Evolutionary conservation across 768 basidiomycete genomes (phyloP), one percentile per base, ranked within the genome.

Genomic region (Pleurotus tuber-regium): DNA sequence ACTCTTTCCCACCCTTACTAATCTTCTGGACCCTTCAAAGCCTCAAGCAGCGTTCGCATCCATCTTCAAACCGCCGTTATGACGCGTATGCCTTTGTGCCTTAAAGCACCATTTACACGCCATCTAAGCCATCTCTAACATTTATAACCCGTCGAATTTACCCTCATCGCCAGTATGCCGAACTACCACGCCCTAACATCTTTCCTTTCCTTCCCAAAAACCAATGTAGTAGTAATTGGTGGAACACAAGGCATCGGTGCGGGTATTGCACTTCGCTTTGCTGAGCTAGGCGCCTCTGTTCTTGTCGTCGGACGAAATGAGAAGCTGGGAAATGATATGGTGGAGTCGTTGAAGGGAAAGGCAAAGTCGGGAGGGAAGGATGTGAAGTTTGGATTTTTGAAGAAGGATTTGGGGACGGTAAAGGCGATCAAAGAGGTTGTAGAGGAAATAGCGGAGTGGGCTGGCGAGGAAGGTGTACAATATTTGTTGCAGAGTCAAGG

Each of bases 191-290:
- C 23, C 1, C 23, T 19, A 9, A 42, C 41, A 3, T 42, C 41
- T 9, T 5, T 10, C 10, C 18, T 42, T 16, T 9, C 11, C 41
- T 25, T 42, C 8, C 7, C 41, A 8, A 25, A 25, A 19, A 24
- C 10, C 41, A 42, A 42, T 18, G 41, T 42, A 19, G 41, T 42
- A 4, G 21, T 11, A 19, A 18, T 42, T 9, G 41, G 41, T 9
- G 41, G 41, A 11, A 42, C 41, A 40, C 41, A 42, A 16, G 41
- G 41, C 11, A 42, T 42, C 18, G 41, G 41, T 25, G 41, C 41
- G 10, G 41, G 41, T 11, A 24, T 42, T 10, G 41, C 41, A 8
- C 41, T 42, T 11, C 41, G 41, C 4, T 42, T 8, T 25, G 41
- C 41, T 25, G 41, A 42, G 9, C 26, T 21, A 24, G 41, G 21